Evolutionary conservation across 306 rosid species (phyloP).

Genomic region (Styphnolobium japonicum): DNA sequence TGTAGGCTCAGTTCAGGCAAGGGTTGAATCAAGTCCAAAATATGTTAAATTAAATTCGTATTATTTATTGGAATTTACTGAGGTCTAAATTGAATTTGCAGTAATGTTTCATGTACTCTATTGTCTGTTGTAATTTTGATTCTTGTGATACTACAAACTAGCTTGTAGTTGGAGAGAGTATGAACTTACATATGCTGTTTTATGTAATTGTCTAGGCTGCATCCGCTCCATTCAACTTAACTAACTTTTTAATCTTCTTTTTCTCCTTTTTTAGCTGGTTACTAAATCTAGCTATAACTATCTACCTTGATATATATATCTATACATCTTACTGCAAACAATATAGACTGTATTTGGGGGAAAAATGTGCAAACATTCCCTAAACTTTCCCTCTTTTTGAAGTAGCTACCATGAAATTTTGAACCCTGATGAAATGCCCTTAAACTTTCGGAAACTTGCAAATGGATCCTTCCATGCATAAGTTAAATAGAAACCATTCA

Average conservation of each 20-base stretch:
- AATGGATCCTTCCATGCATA: too few relatives aligned
- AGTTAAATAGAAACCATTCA: too few relatives aligned
- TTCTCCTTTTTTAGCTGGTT: not conserved
- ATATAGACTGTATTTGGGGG: not conserved
- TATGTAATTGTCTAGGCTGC: slow-evolving; percentile 12
- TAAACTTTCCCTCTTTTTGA: too few relatives aligned
- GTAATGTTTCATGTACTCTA: not conserved
- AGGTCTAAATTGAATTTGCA: not conserved
- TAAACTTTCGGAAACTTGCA: too few relatives aligned
- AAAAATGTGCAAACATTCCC: too few relatives aligned
- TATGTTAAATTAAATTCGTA: slow-evolving; percentile 13
- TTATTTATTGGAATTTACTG: not conserved
- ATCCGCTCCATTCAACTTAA: not conserved
- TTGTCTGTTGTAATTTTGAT: not conserved
- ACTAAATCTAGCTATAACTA: not conserved
- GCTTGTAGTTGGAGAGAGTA: not conserved
- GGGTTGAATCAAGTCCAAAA: slow-evolving; percentile 1
- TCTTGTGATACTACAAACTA: not conserved
- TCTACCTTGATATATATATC: not conserved
- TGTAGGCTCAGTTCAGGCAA: not conserved
- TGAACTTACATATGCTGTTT: not conserved
- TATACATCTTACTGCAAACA: not conserved
- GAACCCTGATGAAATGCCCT: too few relatives aligned
- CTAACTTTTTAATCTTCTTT: not conserved
- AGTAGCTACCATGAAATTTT: too few relatives aligned